Evolutionary conservation across 2,329 filamentous ascomycete genomes (phyloP), one percentile per base, ranked within the genome.

Genomic region (Aspergillus neotritici): DNA sequence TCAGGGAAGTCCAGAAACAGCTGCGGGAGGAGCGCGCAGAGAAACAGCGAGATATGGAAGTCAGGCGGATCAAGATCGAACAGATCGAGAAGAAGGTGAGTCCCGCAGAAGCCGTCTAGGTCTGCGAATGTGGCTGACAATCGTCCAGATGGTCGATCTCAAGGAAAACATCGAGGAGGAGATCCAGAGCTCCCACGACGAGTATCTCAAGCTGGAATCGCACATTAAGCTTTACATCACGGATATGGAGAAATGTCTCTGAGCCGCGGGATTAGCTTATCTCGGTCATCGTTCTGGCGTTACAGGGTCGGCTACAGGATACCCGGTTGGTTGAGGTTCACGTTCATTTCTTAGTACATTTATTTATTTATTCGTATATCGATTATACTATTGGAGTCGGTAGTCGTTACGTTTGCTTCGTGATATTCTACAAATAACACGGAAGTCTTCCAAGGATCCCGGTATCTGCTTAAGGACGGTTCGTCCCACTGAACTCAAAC

Each of bases 211-310:
- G 80, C 85, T 98, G 81, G 91, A 97, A 67, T 84, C 88, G 31
- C 93, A 98, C 63, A 94, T 98, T 66, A 91, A 90, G 69, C 75
- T 97, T 50, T 98, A 98, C 73, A 94, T 98, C 61, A 94, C 87
- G 4, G 93, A 98, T 75, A 96, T 98, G 90, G 93, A 97, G 69
- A 90, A 96, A 69, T 84, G 83, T 44, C 80, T 93, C 49, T 71
- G 57, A 64, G 46, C n/a, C 37, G 41, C 42, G 35, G 40, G 44
- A 46, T 49, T 35, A 43, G 44, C 31, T 47, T 54, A 25, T 36
- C 15, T 34, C 31, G 31, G 29, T 41, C 48, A 47, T 55, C 43
- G 47, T 56, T 56, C 45, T 54, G 64, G 62, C 65, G 64, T 67
- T 67, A 44, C 57, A 49, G 49, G 54, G 54, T 58, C 48, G 50